phyloP scores from a whole-genome alignment of 495 filamentous ascomycete genomes.

The Lophiotrema nucula region DNA sequence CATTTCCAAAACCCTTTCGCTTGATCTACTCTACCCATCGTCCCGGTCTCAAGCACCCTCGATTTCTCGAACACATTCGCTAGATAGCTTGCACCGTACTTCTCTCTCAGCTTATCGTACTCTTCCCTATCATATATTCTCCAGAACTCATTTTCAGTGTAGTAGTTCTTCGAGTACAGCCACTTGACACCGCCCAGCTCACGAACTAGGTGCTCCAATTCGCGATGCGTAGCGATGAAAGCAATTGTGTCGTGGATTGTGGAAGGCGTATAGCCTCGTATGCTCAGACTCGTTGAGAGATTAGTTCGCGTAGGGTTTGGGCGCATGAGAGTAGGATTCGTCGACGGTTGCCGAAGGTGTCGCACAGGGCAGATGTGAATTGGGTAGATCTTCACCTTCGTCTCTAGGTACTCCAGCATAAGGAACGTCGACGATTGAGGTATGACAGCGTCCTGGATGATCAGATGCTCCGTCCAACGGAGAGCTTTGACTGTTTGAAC shows the following conservation, averaged over 20 bases:
- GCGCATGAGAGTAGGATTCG: neutral
- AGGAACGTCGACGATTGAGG: slow-evolving; percentile 44
- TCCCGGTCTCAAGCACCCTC: slow-evolving; percentile 42
- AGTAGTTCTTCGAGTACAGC: slow-evolving; percentile 59
- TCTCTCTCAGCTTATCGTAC: slow-evolving; percentile 51
- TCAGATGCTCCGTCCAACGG: slow-evolving; percentile 45
- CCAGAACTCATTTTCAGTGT: slow-evolving; percentile 57
- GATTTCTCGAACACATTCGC: slow-evolving; percentile 57
- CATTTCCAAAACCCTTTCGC: slow-evolving; percentile 10
- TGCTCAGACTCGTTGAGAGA: slow-evolving; percentile 53
- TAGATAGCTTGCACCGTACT: slow-evolving; percentile 51
- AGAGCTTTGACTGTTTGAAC: slow-evolving; percentile 50
- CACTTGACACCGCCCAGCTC: slow-evolving; percentile 66
- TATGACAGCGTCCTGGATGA: slow-evolving; percentile 60
- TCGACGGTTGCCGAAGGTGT: neutral
- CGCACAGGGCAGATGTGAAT: slow-evolving; percentile 58
- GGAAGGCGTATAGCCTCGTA: slow-evolving; percentile 48
- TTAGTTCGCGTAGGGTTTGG: slow-evolving; percentile 22
- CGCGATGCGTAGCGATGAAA: slow-evolving; percentile 60
- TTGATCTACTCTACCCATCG: neutral
- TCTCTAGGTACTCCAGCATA: slow-evolving; percentile 49
- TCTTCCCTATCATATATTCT: slow-evolving; percentile 48
- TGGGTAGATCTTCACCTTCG: slow-evolving; percentile 50
- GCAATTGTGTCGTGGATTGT: slow-evolving; percentile 17
- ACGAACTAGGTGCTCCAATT: slow-evolving; percentile 61